These are phyloP conservation scores for Leccinellum albellum DNA, from an alignment of 768 basidiomycete genomes.

Conservation along the genomic window DNA sequence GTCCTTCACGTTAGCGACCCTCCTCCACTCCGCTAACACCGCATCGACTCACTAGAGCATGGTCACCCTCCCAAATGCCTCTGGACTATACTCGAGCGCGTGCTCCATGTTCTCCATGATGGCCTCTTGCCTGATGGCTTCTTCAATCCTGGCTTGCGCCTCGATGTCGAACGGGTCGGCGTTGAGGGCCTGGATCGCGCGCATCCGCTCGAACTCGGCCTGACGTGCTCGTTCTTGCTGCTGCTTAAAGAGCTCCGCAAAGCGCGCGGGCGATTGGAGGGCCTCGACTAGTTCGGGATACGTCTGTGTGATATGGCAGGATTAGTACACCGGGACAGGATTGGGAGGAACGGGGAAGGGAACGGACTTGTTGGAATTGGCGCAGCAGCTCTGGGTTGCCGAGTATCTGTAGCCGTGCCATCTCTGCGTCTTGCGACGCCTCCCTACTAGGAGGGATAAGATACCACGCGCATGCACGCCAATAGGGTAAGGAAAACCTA, in stretches of 20 bases:
- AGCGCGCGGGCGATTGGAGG: slow-evolving; percentile 61
- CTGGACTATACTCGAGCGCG: slow-evolving; percentile 90
- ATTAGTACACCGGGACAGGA: not conserved
- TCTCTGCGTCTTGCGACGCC: slow-evolving; percentile 80
- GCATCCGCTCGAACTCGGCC: slow-evolving; percentile 53
- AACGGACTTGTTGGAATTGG: slow-evolving; percentile 58
- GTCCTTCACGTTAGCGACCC: slow-evolving; percentile 10
- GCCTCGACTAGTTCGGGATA: slow-evolving; percentile 81
- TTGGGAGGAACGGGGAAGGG: not conserved
- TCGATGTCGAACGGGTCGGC: slow-evolving; percentile 90
- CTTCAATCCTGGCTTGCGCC: slow-evolving; percentile 90
- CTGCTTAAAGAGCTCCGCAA: slow-evolving; percentile 68
- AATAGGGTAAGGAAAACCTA: slow-evolving; percentile 6
- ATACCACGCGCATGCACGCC: not conserved
- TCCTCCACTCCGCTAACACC: not conserved
- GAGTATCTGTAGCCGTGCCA: slow-evolving; percentile 84
- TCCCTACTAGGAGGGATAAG: slow-evolving; percentile 38
- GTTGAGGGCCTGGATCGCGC: slow-evolving; percentile 66
- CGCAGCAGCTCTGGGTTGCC: slow-evolving; percentile 80
- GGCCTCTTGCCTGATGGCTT: slow-evolving; percentile 84
- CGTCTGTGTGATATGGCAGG: slow-evolving; percentile 37
- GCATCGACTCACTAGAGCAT: slow-evolving; percentile 87
- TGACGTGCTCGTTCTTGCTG: slow-evolving; percentile 52
- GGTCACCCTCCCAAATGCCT: slow-evolving; percentile 87
- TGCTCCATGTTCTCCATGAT: slow-evolving; percentile 91